Percentiles rank a stretch among this genome's conserved stretches.
These are phyloP conservation scores for Cyclostephanos tholiformis DNA, from an alignment of 108 stramenopile species.

Conservation along the genomic window DNA sequence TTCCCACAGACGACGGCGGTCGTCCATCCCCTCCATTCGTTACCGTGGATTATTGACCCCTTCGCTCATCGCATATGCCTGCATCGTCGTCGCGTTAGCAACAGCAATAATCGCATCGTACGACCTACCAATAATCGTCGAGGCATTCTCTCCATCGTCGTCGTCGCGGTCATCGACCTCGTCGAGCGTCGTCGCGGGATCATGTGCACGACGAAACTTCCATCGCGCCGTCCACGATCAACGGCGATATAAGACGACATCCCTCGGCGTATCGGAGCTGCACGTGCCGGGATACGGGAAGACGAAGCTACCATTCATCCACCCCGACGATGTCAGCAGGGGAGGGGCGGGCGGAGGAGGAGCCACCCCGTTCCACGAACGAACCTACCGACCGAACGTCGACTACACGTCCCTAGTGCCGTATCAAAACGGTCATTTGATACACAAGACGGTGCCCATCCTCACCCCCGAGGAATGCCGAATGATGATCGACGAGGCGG, in stretches of 20 bases:
- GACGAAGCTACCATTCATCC: slow-evolving; percentile 55
- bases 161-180: too few species aligned
- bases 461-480: slow-evolving; percentile 53
- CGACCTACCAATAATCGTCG: too few species aligned
- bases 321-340: slow-evolving; percentile 12
- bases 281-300: slow-evolving; percentile 56
- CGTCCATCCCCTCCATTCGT: too few species aligned
- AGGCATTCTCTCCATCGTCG: too few species aligned
- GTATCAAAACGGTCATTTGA: slow-evolving; percentile 42
- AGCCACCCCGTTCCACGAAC: slow-evolving; percentile 13
- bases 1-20: too few species aligned
- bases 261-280: slow-evolving; percentile 52
- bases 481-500: slow-evolving; percentile 54
- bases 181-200: too few species aligned
- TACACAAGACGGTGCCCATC: slow-evolving; percentile 44
- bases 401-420: slow-evolving; percentile 46
- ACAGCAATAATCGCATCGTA: too few species aligned
- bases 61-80: too few species aligned
- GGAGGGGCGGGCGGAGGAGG: not conserved
- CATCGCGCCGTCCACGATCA: too few species aligned
- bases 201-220: too few species aligned
- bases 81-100: too few species aligned
- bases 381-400: not conserved
- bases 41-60: too few species aligned
- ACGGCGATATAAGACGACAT: slow-evolving; percentile 4